Evolutionary conservation across 2,329 filamentous ascomycete species (phyloP), one percentile per base, ranked within the genome.

Genomic region (Calonectria hongkongensis): DNA sequence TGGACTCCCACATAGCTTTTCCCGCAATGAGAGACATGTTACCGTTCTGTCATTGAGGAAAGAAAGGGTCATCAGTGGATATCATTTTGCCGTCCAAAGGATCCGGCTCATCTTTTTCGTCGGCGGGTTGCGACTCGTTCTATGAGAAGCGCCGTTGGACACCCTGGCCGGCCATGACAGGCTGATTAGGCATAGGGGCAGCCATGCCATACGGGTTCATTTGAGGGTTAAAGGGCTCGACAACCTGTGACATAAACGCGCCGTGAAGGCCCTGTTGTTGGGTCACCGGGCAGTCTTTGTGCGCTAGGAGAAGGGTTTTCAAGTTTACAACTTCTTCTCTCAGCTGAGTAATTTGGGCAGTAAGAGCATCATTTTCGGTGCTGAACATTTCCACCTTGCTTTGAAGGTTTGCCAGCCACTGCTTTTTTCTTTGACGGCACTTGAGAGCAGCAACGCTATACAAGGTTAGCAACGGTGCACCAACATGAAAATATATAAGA

Each of bases 361-460:
- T 94, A 41, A 99, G 89, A 1, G 92, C 92, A 81, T 99, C 97
- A 75, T 98, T 98, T 84, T 99, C 97, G 0, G 90, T 93, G 75
- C 94, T 96, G 81, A 95, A 98, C 77, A 98, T 89, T 83, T 99
- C 97, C 18, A 98, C 96, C 84, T 98, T 98, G 69, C 92, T 91
- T 84, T 99, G 97, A 1, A 99, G 89, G 78, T 98, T 98, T 39
- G 94, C 94, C 71, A 98, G 90, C 97, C 97, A 99, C 83, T 98
- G 97, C 89, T 99, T 99, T 89, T 99, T 99, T 25, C 97, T 92
- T 84, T 99, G 97, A 73, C 97, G 94, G 85, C 97, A 99, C 83
- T 99, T 99, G 72, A 99, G 88, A 3, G 97, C 97, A 74, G 97
- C 97, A 76, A 99, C 95, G 82, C 97, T 98, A 76, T 27, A 10